These are phyloP conservation scores for Puccinia sorghi DNA, from an alignment of 1,284 basidiomycete genomes.

Conservation along the genomic window DNA sequence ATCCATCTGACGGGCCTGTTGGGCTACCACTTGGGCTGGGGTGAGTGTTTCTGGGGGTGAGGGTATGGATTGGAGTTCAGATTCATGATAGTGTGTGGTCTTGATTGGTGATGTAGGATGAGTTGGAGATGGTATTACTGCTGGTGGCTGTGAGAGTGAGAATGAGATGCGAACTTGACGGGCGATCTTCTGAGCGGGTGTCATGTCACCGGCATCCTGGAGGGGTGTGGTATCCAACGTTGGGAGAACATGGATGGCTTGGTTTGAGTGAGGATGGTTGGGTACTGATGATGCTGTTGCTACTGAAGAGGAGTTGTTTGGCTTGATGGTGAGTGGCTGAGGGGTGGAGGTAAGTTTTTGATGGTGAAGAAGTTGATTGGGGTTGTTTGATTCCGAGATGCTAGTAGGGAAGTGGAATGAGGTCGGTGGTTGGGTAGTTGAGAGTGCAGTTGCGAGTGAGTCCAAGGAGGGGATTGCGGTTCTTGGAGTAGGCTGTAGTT, in stretches of 20 bases:
- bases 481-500: too few relatives aligned
- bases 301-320: not conserved
- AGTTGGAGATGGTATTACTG: not conserved
- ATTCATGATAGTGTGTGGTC: not conserved
- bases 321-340: not conserved
- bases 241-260: not conserved
- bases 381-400: not conserved
- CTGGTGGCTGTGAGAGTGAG: slow-evolving; percentile 33
- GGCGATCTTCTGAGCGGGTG: slow-evolving; percentile 50
- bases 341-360: not conserved
- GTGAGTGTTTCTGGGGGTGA: slow-evolving; percentile 18
- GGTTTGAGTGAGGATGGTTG: not conserved
- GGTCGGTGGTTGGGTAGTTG: too few relatives aligned
- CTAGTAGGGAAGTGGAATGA: slow-evolving; percentile 3
- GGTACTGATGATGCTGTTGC: too few relatives aligned
- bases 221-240: not conserved
- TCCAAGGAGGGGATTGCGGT: too few relatives aligned
- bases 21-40: slow-evolving; percentile 28
- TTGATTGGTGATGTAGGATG: slow-evolving; percentile 9
- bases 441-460: too few relatives aligned
- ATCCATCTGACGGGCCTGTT: slow-evolving; percentile 32
- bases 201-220: slow-evolving; percentile 22
- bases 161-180: slow-evolving; percentile 48
- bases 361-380: not conserved
- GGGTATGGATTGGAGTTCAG: not conserved